Conservation (phyloP, 2,329 filamentous ascomycete genomes). For the Xylaria sp. region DNA sequence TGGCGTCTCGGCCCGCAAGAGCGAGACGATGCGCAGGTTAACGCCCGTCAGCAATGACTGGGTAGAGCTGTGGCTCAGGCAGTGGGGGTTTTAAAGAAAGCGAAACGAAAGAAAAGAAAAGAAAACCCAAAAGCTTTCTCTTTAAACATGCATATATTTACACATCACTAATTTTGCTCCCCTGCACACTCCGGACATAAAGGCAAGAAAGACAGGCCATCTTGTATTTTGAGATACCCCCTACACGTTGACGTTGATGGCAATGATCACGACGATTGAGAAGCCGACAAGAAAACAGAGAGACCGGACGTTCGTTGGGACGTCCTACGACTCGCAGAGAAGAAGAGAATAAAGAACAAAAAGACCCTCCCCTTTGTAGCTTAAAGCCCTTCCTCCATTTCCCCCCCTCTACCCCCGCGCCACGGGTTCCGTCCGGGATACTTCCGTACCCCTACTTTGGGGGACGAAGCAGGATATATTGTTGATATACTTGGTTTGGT, state of each 20-base stretch:
- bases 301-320: conserved; percentile 1
- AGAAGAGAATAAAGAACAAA: not conserved
- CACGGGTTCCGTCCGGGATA: conserved; percentile 12
- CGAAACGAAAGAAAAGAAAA: not conserved
- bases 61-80: conserved; percentile 42
- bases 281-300: conserved; percentile 1
- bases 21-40: conserved; percentile 36
- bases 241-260: conserved; percentile 21
- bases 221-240: conserved; percentile 34
- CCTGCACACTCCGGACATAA: conserved; percentile 9
- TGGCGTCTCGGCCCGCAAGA: conserved; percentile 30
- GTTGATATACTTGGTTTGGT: conserved; percentile 10
- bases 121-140: not conserved
- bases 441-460: not conserved
- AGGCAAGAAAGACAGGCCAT: conserved; percentile 25
- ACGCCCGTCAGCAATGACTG: conserved; percentile 39
- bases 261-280: conserved; percentile 12
- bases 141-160: not conserved
- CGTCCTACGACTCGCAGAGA: conserved; percentile 9
- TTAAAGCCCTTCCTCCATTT: not conserved
- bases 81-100: conserved; percentile 39
- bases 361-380: conserved; percentile 18
- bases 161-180: conserved; percentile 18
- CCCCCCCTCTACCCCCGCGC: not conserved
- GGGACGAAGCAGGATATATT: conserved; percentile 17